These are phyloP conservation scores for Phialophora tarda DNA, from an alignment of 2,329 filamentous ascomycete species.

Conservation along the genomic window DNA sequence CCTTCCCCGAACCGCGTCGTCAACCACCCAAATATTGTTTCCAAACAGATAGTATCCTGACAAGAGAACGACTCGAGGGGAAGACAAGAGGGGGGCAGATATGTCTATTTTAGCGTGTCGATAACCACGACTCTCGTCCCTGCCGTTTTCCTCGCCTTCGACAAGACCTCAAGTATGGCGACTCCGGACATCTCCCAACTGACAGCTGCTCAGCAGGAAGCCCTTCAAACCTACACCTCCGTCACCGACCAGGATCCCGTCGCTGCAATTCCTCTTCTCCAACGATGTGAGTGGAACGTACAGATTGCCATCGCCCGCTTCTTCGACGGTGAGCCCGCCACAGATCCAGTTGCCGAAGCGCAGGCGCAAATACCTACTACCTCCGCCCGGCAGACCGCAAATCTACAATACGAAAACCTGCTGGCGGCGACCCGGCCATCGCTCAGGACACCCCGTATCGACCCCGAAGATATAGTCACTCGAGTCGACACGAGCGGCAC, in stretches of 20 bases:
- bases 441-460: conserved; percentile 17
- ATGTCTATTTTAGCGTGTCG: conserved; percentile 15
- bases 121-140: conserved; percentile 13
- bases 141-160: conserved; percentile 13
- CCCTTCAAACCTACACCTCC: conserved; percentile 84
- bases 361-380: conserved; percentile 68
- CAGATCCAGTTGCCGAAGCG: conserved; percentile 77
- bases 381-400: conserved; percentile 71
- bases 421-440: conserved; percentile 48
- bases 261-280: conserved; percentile 77
- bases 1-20: conserved; percentile 11
- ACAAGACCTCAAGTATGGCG: conserved; percentile 46
- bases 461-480: conserved; percentile 39
- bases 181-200: conserved; percentile 68
- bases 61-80: neutral
- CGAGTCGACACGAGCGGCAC: conserved; percentile 78
- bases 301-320: conserved; percentile 98
- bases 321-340: conserved; percentile 89
- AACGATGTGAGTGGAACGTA: conserved; percentile 94
- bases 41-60: neutral
- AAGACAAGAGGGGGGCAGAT: conserved; percentile 19
- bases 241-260: conserved; percentile 82
- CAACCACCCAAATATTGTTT: conserved; percentile 4
- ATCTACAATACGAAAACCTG: conserved; percentile 67
- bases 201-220: conserved; percentile 76